Evolutionary conservation across 257 asterid species (phyloP), one percentile per base, ranked within the genome.

Genomic region (Przewalskia tangutica): DNA sequence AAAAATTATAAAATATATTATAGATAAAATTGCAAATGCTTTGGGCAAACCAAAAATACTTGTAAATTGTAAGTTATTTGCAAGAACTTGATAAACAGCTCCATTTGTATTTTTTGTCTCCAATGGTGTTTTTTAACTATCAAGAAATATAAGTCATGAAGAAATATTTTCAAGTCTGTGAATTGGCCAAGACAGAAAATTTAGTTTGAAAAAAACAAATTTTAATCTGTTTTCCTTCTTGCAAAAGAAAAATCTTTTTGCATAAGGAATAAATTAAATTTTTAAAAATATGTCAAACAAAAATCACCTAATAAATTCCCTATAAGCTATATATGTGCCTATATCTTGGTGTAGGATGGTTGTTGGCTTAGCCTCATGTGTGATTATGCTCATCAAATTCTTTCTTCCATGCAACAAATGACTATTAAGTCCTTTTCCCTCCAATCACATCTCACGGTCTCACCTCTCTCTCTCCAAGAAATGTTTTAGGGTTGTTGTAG

Each of bases 341-440:
- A 27, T 54, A 64, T 78, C 80, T 34, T 44, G 67, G 77, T 77
- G 77, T 50, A 77, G 83, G 83, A 83, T 86, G 79, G 83, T 64
- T 59, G 81, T 82, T 76, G 64, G 42, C 81, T 65, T 77, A 81
- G 77, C 83, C 84, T 55, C 86, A 84, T 81, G 84, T 81, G 44
- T 75, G 55, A 18, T 83, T 59, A 77, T 66, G 68, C 66, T 83
- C 82, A 84, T 82, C 53, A 82, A 82, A 82, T 50, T 20, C 75
- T 70, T 34, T 81, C 60, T 42, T 82, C 73, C 76, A 71, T 60
- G 84, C 86, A 85, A 77, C 55, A 71, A 71, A 71, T 46, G 78
- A 46, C 78, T 11, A 44, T 71, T 71, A 46, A 20, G 42, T 73
- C 54, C 46, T 58, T 40, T 34, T 11, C 20, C 32, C 7, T 44